These are phyloP conservation scores for Colletotrichum sidae DNA, from an alignment of 2,329 filamentous ascomycete genomes.

Conservation along the genomic window DNA sequence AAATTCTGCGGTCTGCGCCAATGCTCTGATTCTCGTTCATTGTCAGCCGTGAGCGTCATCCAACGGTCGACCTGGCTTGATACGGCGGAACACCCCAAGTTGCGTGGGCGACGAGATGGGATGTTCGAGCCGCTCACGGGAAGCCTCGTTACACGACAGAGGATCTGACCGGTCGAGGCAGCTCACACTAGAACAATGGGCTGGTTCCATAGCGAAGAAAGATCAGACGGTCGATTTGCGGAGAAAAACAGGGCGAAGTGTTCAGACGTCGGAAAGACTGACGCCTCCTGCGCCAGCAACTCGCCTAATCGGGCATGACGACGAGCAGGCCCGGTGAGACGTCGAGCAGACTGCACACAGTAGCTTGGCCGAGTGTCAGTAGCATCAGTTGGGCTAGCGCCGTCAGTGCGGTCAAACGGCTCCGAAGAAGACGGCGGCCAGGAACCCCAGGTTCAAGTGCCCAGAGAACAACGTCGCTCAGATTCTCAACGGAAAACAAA, in stretches of 20 bases:
- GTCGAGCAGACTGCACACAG: constrained; percentile 10
- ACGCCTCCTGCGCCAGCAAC: constrained; percentile 12
- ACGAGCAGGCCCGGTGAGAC: constrained; percentile 16
- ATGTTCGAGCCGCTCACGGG: constrained; percentile 7
- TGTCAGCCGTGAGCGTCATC: background rate
- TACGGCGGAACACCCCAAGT: background rate
- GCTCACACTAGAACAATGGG: constrained; percentile 3
- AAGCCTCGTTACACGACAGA: constrained; percentile 8
- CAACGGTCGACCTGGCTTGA: constrained; percentile 13
- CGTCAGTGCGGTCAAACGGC: constrained; percentile 14
- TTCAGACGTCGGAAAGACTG: constrained; percentile 3
- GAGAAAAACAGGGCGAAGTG: constrained; percentile 18
- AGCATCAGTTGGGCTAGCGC: constrained; percentile 19
- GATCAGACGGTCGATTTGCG: constrained; percentile 28
- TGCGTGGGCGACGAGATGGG: constrained; percentile 4
- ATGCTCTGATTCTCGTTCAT: constrained; percentile 5
- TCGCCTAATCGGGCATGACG: constrained; percentile 16
- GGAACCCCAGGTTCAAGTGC: background rate
- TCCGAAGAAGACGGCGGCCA: constrained; percentile 7
- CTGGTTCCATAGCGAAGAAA: constrained; percentile 17
- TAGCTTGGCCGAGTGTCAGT: constrained; percentile 24
- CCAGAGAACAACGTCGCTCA: too few relatives aligned
- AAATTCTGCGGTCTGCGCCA: background rate
- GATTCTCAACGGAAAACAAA: too few relatives aligned
- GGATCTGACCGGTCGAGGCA: constrained; percentile 9